These are phyloP conservation scores for Hagleromyces aurorensis DNA, from an alignment of 805 yeast species.

Conservation along the genomic window DNA sequence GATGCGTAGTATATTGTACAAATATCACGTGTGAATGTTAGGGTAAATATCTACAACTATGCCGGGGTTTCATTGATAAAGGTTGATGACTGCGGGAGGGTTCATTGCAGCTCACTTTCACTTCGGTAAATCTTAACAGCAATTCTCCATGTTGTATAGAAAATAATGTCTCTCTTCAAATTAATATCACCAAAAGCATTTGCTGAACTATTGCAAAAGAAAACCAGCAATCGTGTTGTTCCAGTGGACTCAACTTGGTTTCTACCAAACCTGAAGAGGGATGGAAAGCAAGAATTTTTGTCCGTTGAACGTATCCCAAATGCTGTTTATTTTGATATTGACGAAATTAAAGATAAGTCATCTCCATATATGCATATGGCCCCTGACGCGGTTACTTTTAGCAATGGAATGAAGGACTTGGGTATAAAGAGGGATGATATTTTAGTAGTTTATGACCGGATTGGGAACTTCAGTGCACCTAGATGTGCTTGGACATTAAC, in stretches of 20 bases:
- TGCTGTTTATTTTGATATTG: conserved; percentile 74
- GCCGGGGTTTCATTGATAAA: too few relatives aligned
- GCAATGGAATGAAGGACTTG: conserved; percentile 41
- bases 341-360: conserved; percentile 47
- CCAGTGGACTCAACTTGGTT: conserved; percentile 92
- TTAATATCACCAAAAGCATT: conserved; percentile 25
- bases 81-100: too few relatives aligned
- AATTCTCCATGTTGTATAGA: too few relatives aligned
- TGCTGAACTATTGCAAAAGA: conserved; percentile 15
- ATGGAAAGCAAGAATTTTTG: conserved; percentile 50
- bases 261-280: conserved; percentile 64
- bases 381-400: conserved; percentile 54
- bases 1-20: too few relatives aligned
- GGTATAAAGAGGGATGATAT: conserved; percentile 52
- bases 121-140: too few relatives aligned
- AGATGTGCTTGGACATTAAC: conserved; percentile 88
- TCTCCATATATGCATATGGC: conserved; percentile 87
- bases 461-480: conserved; percentile 81
- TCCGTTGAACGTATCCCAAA: conserved; percentile 50
- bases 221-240: conserved; percentile 31
- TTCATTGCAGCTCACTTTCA: too few relatives aligned
- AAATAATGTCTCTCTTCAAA: conserved; percentile 22
- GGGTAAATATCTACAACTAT: too few relatives aligned
- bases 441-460: conserved; percentile 75
- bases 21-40: too few relatives aligned